phyloP scores from a whole-genome alignment of 352 stramenopile genomes.

The Aphanomyces invadans region DNA sequence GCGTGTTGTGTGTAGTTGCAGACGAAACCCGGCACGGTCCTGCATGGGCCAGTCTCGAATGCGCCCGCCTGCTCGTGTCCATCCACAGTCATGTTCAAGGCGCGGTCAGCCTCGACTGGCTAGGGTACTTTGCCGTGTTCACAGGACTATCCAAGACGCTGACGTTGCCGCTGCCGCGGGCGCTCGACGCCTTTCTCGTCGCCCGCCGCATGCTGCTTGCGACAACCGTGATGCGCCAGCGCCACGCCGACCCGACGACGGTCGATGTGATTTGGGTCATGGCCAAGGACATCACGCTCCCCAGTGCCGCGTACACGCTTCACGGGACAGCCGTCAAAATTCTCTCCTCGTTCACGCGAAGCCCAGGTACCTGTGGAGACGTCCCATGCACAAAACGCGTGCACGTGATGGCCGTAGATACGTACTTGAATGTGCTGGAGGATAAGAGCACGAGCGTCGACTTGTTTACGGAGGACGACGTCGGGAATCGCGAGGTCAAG shows the following conservation, averaged over 20 bases:
- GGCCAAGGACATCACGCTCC: background rate
- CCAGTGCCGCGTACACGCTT: conserved; percentile 7
- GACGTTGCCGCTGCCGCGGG: background rate
- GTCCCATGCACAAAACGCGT: no score
- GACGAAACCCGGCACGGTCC: background rate
- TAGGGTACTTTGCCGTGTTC: conserved; percentile 13
- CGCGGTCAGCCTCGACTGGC: background rate
- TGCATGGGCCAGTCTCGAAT: background rate
- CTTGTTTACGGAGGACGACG: conserved; percentile 15
- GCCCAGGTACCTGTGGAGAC: background rate
- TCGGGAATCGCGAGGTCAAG: conserved; percentile 8
- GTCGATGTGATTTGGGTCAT: conserved; percentile 12
- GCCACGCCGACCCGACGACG: background rate
- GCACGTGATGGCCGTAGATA: no score
- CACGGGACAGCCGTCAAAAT: background rate
- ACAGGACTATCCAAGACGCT: background rate
- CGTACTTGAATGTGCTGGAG: background rate
- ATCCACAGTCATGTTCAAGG: background rate
- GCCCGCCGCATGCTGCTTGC: conserved; percentile 8
- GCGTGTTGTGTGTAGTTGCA: background rate
- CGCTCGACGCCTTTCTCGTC: conserved; percentile 2
- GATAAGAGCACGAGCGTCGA: conserved; percentile 13
- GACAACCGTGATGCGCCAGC: background rate
- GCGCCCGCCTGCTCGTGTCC: conserved; percentile 18
- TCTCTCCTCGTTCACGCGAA: background rate